phyloP scores from a whole-genome alignment of 1,284 basidiomycete species.

The Apiotrichum veenhuisii region DNA sequence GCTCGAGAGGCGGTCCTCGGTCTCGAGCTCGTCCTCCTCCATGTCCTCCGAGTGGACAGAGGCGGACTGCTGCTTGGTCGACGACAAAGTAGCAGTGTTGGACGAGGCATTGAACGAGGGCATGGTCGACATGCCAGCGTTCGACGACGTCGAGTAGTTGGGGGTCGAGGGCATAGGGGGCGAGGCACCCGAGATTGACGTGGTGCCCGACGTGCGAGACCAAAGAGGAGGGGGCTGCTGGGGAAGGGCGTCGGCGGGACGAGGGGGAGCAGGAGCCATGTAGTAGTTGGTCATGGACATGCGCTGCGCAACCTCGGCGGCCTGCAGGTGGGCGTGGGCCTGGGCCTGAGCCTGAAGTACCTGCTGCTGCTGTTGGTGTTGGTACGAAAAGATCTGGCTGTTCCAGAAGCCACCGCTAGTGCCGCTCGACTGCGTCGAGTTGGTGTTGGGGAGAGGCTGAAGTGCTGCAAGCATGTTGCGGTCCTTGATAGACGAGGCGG shows the following conservation, averaged over 20 bases:
- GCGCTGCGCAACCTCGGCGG: constrained; percentile 32
- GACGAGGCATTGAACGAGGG: constrained; percentile 12
- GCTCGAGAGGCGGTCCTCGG: constrained; percentile 12
- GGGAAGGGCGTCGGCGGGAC: not conserved
- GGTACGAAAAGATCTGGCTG: constrained; percentile 20
- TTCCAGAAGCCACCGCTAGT: constrained; percentile 12
- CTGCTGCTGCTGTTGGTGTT: constrained; percentile 16
- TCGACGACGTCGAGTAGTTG: constrained; percentile 16
- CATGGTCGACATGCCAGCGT: not conserved
- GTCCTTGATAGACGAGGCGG: constrained; percentile 15
- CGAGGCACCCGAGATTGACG: constrained; percentile 20
- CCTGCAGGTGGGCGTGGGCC: constrained; percentile 32
- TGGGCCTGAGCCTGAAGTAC: constrained; percentile 30
- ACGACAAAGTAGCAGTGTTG: not conserved
- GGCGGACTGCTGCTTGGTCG: not conserved
- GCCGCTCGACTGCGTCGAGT: too few relatives aligned
- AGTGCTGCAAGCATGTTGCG: constrained; percentile 30
- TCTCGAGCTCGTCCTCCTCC: constrained; percentile 18
- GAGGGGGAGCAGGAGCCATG: constrained; percentile 15
- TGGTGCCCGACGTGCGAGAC: constrained; percentile 23
- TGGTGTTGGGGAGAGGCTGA: constrained; percentile 14
- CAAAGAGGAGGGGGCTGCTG: constrained; percentile 11
- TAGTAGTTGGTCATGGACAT: constrained; percentile 25
- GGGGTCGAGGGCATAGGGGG: constrained; percentile 32
- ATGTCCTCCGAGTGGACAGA: constrained; percentile 1